Percentiles rank a stretch among this genome's conserved stretches.
Evolutionary conservation across 2,329 filamentous ascomycete genomes (phyloP).

Genomic region (Eurotiales sp.): DNA sequence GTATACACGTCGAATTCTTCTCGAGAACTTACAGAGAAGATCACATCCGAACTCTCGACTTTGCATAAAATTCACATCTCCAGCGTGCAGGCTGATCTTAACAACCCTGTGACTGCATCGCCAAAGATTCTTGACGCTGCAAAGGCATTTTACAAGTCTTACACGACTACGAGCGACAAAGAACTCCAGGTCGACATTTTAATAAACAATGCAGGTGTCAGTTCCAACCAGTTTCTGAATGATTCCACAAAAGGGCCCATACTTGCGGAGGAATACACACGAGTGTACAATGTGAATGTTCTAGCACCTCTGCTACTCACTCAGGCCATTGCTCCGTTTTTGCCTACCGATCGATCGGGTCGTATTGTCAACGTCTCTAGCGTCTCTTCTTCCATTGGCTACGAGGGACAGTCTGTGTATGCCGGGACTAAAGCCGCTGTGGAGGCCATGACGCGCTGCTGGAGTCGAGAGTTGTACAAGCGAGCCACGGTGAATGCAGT

Average conservation of each 20-base stretch:
- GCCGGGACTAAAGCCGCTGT: conserved; percentile 64
- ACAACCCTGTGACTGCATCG: conserved; percentile 56
- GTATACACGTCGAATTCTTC: conserved; percentile 68
- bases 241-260: conserved; percentile 59
- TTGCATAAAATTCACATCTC: conserved; percentile 59
- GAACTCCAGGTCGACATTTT: conserved; percentile 74
- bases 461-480: conserved; percentile 60
- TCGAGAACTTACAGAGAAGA: conserved; percentile 46
- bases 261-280: conserved; percentile 61
- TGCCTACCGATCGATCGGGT: conserved; percentile 65
- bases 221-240: conserved; percentile 55
- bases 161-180: conserved; percentile 28
- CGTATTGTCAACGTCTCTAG: conserved; percentile 61
- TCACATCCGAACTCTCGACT: conserved; percentile 53
- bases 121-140: conserved; percentile 55
- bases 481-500: conserved; percentile 62
- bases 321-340: conserved; percentile 66
- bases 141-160: conserved; percentile 40
- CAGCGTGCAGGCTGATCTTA: conserved; percentile 68
- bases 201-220: conserved; percentile 78
- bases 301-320: conserved; percentile 74
- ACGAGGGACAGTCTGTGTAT: conserved; percentile 58
- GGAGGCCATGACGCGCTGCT: conserved; percentile 65
- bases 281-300: conserved; percentile 76
- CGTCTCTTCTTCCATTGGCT: conserved; percentile 57